These are phyloP conservation scores for Carex arenaria DNA, from an alignment of 202 grass and related monocot species.

Conservation along the genomic window DNA sequence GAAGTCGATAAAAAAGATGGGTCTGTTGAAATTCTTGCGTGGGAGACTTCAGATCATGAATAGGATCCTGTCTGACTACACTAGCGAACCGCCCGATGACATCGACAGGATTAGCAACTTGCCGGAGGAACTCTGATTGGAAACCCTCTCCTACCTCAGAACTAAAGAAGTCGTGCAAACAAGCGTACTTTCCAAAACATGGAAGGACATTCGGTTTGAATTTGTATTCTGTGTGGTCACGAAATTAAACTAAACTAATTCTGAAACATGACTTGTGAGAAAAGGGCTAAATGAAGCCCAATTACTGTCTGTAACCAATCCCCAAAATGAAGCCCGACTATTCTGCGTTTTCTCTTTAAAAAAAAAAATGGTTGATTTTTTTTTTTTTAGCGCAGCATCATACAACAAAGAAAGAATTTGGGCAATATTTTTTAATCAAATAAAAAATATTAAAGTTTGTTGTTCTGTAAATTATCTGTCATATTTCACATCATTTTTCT, in stretches of 20 bases:
- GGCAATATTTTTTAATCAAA: not conserved
- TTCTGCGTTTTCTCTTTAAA: too few relatives aligned
- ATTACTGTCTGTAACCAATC: too few relatives aligned
- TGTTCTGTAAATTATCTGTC: too few relatives aligned
- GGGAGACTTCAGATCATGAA: not conserved
- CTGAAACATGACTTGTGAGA: too few relatives aligned
- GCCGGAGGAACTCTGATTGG: not conserved
- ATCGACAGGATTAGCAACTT: not conserved
- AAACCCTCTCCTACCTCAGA: not conserved
- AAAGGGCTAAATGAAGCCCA: too few relatives aligned
- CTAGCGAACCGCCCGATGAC: not conserved
- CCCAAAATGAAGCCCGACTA: too few relatives aligned
- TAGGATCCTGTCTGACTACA: too few relatives aligned
- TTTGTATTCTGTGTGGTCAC: too few relatives aligned
- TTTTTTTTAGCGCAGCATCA: too few relatives aligned
- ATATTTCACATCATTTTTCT: not conserved
- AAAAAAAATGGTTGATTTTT: too few relatives aligned
- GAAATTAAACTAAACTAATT: too few relatives aligned
- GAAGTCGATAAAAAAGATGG: not conserved
- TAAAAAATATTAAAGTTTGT: not conserved
- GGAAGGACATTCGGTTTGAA: not conserved
- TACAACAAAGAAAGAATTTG: too few relatives aligned
- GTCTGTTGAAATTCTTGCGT: not conserved
- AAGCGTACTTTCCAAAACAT: not conserved
- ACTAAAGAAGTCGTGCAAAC: not conserved